Base-by-base conservation (phyloP, 2,329 filamentous ascomycete genomes). In the Sporothrix brunneoviolacea region DNA sequence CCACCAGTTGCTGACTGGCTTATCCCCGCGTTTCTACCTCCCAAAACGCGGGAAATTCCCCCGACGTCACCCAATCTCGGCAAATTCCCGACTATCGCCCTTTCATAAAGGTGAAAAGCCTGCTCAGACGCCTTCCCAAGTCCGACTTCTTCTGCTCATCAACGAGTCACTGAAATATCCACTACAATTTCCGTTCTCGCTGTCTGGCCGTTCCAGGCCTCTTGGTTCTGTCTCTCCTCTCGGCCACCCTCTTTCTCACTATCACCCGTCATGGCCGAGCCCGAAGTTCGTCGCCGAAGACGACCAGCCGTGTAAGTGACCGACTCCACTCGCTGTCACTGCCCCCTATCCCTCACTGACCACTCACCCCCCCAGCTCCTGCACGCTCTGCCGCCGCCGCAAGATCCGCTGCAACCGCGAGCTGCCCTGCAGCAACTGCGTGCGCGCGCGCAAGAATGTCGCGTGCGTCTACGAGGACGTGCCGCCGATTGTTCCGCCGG, bases 341-440 rank as follows among this genome's bases (percentile, higher is more conserved):
- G 13, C 18, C 16, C 12, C 8, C 13, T 44, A 10, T 38, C 16
- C 19, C 10, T 33, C 7, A 15, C n/a, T 2, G 24, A 24, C 41
- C 13, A 33, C 37, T 42, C 30, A 41, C 32, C n/a, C 15, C 8
- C 10, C 4, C 27, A 57, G 55, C 15, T 54, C 50, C 19, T 54
- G 50, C 39, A 44, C 38, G 8, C 60, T 68, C 2, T 73, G 71
- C 53, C 60, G 70, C 15, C 63, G 60, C 19, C 68, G 71, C 38
- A 74, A 74, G 53, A 64, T 72, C 10, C 62, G 65, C 15, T 74
- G 71, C 50, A 65, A 72, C 50, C 61, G 68, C 16, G 62, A 66
- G 21, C 54, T 54, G 2, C 71, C 71, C 0, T 74, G 70, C 52
- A 65, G 60, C 51, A 71, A 71, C 48, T 73, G 70, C 41, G 47